Evolutionary conservation across 116 monocot genomes (phyloP), one percentile per base, ranked within the genome.

Genomic region (Cymodocea nodosa): DNA sequence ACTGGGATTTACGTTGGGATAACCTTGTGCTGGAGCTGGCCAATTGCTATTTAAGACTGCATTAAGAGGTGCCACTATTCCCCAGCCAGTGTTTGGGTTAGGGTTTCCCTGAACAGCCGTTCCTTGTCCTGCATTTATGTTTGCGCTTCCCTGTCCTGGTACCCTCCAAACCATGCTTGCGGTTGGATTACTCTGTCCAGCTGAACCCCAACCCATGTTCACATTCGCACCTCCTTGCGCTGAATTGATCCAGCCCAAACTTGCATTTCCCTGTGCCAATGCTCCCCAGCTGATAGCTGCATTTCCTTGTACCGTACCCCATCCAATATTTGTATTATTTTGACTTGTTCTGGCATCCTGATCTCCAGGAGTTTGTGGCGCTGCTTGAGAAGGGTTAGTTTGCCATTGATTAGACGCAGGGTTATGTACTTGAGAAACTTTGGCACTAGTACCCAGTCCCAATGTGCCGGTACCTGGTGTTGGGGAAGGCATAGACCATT

Each of bases 401-500:
- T 25, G 35, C 57, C 24, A 52, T 39, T 71, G 72, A 67, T 50
- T 16, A 73, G 76, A 59, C n/a, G 65, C 20, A 12, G 59, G 60
- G 65, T 62, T 49, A 16, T 22, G 69, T 49, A 61, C 66, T 61
- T 66, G 36, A 23, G 50, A 34, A 68, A 72, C 56, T 70, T 53
- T 50, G 57, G 14, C 54, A 52, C 68, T 60, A 65, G 24, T 15
- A 51, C 71, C 74, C 70, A 48, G 22, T 50, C 35, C 63, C 5
- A 73, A 72, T 48, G 68, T 39, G 37, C 70, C 59, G 0, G 68
- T 35, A 50, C 61, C 40, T 51, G 89, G 89, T 10, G 80, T 84
- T 19, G 82, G 80, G 53, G 89, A 84, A 22, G 77, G 82, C 74
- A 82, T 79, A 24, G 81, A 81, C 75, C 71, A 78, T 59, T 81